phyloP scores from a whole-genome alignment of 1,284 basidiomycete genomes.

The Papiliotrema terrestris region DNA sequence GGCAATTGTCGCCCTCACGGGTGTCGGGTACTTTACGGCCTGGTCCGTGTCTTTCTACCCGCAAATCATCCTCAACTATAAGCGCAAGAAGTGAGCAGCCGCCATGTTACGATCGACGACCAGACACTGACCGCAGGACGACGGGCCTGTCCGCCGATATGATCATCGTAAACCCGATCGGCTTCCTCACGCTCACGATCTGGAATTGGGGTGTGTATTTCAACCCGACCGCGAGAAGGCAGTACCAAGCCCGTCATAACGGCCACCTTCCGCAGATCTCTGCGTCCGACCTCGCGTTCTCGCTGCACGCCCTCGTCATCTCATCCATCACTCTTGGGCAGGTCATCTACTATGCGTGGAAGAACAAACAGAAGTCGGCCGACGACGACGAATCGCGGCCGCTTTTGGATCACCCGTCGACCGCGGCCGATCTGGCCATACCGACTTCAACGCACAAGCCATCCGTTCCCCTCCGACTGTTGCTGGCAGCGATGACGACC shows the following conservation, averaged over 20 bases:
- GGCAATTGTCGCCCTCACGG: constrained; percentile 23
- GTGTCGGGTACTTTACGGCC: constrained; percentile 44
- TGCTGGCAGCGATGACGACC: constrained; percentile 23
- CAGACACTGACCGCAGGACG: constrained; percentile 21
- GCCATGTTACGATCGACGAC: background rate
- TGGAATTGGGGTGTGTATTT: constrained; percentile 47
- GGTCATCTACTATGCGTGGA: constrained; percentile 27
- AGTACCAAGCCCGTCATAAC: constrained; percentile 47
- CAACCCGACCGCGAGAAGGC: constrained; percentile 35
- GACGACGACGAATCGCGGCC: constrained; percentile 9
- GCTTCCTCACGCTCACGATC: constrained; percentile 47
- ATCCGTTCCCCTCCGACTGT: constrained; percentile 21
- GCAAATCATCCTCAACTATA: constrained; percentile 49
- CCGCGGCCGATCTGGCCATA: background rate
- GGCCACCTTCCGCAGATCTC: constrained; percentile 49
- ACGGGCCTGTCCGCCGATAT: constrained; percentile 51
- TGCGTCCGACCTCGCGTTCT: constrained; percentile 49
- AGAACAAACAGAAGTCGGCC: background rate
- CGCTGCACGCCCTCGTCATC: constrained; percentile 43
- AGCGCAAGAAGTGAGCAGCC: constrained; percentile 41
- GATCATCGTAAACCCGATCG: constrained; percentile 50
- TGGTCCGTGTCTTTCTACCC: constrained; percentile 52
- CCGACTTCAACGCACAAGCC: constrained; percentile 16
- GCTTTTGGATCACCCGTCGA: background rate
- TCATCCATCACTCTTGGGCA: constrained; percentile 30